Percentiles rank a stretch among this genome's conserved stretches.
These are phyloP conservation scores for Scedosporium apiospermum DNA, from an alignment of 2,329 filamentous ascomycete genomes.

Conservation along the genomic window DNA sequence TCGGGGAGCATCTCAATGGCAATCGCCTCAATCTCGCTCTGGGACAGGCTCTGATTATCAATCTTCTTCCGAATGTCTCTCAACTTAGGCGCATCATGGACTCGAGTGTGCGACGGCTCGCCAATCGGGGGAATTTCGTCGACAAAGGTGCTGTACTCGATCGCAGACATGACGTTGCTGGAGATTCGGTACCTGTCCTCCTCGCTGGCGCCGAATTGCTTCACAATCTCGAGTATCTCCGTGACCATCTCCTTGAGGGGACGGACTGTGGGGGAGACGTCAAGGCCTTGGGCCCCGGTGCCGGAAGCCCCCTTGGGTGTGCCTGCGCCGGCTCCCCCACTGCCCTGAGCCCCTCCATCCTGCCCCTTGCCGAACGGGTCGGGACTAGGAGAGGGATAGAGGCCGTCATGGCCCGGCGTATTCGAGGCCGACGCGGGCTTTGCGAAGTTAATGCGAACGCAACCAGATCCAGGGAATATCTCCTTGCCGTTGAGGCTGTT, in stretches of 20 bases:
- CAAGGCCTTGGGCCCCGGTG: slow-evolving; percentile 13
- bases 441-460: slow-evolving; percentile 92
- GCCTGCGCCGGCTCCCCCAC: slow-evolving; percentile 24
- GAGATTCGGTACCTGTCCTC: slow-evolving; percentile 69
- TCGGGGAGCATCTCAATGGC: slow-evolving; percentile 92
- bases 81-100: slow-evolving; percentile 89
- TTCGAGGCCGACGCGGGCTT: slow-evolving; percentile 87
- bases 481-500: slow-evolving; percentile 88
- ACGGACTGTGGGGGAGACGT: slow-evolving; percentile 54
- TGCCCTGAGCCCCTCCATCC: slow-evolving; percentile 27
- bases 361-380: slow-evolving; percentile 63
- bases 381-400: slow-evolving; percentile 84
- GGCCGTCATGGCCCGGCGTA: slow-evolving; percentile 79
- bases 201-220: slow-evolving; percentile 75
- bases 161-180: slow-evolving; percentile 63
- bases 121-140: slow-evolving; percentile 83
- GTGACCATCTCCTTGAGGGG: slow-evolving; percentile 67
- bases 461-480: slow-evolving; percentile 93
- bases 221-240: slow-evolving; percentile 79
- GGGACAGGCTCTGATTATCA: slow-evolving; percentile 82
- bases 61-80: slow-evolving; percentile 96
- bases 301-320: slow-evolving; percentile 26
- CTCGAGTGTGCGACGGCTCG: slow-evolving; percentile 78
- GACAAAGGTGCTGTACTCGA: slow-evolving; percentile 61
- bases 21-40: slow-evolving; percentile 83